A percentile compares a stretch with the other conserved stretches of the same genome.
Evolutionary conservation across 2,329 filamentous ascomycete species (phyloP).

Genomic region (Penicillium hordei): DNA sequence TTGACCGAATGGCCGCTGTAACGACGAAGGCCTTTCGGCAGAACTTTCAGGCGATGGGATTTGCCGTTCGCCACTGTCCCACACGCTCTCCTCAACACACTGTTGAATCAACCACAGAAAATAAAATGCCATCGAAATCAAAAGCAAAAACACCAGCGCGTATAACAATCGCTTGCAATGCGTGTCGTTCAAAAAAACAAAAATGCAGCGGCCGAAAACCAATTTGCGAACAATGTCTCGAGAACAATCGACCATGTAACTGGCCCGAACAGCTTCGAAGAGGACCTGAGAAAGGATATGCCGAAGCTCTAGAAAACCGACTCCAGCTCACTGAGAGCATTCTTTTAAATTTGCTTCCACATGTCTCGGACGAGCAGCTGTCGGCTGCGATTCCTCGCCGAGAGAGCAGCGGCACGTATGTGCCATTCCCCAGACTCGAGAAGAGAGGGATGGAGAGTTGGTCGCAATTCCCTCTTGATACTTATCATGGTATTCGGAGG

Average conservation of each 20-base stretch:
- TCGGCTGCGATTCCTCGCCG: constrained; percentile 22
- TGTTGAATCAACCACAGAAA: not conserved
- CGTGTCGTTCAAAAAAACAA: constrained; percentile 45
- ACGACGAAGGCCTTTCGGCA: not conserved
- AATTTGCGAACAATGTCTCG: constrained; percentile 37
- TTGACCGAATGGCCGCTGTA: not conserved
- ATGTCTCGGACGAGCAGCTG: constrained; percentile 35
- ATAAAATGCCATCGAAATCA: constrained; percentile 9
- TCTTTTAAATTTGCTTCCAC: constrained; percentile 40
- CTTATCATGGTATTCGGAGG: constrained; percentile 33
- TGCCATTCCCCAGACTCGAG: constrained; percentile 23
- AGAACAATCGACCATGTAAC: constrained; percentile 35
- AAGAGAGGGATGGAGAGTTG: constrained; percentile 41
- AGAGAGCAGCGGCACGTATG: constrained; percentile 14
- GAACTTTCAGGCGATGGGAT: constrained; percentile 22
- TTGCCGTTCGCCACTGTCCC: not conserved
- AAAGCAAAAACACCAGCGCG: constrained; percentile 33
- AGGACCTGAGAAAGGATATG: constrained; percentile 50
- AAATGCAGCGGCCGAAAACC: constrained; percentile 40
- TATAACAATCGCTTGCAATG: constrained; percentile 44
- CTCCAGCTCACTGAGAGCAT: constrained; percentile 45
- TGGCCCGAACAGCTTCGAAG: constrained; percentile 44
- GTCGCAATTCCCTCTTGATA: constrained; percentile 38
- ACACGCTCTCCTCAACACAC: not conserved
- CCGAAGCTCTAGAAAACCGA: constrained; percentile 46